Evolutionary conservation across 768 basidiomycete genomes (phyloP).

Genomic region (Lentinula sp.): DNA sequence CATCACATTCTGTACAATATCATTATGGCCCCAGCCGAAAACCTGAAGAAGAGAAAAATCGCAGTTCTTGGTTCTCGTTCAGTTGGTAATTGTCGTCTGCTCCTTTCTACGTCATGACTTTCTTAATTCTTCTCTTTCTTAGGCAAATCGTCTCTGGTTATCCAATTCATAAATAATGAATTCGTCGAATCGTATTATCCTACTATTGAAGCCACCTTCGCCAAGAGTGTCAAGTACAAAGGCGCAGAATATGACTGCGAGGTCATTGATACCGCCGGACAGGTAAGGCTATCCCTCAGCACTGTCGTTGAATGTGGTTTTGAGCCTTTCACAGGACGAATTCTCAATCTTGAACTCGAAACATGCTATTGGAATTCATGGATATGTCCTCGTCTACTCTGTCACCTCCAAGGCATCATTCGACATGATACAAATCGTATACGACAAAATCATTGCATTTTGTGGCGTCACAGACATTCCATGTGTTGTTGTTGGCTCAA

Average conservation of each 20-base stretch:
- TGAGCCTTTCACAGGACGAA: slow-evolving; percentile 65
- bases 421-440: slow-evolving; percentile 90
- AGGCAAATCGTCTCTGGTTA: slow-evolving; percentile 93
- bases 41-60: slow-evolving; percentile 80
- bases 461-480: slow-evolving; percentile 81
- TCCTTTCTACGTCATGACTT: slow-evolving; percentile 8
- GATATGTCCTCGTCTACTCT: slow-evolving; percentile 94
- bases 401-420: slow-evolving; percentile 87
- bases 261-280: slow-evolving; percentile 97
- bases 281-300: slow-evolving; percentile 44
- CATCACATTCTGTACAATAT: neutral
- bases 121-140: slow-evolving; percentile 5
- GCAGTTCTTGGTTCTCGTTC: slow-evolving; percentile 83
- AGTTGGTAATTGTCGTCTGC: slow-evolving; percentile 58
- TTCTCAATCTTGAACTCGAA: slow-evolving; percentile 91
- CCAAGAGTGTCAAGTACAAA: slow-evolving; percentile 81
- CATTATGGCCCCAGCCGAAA: slow-evolving; percentile 8
- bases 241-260: slow-evolving; percentile 93
- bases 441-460: slow-evolving; percentile 90
- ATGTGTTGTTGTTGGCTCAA: slow-evolving; percentile 92
- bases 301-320: neutral
- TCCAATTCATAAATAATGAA: slow-evolving; percentile 89
- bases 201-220: slow-evolving; percentile 86
- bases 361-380: slow-evolving; percentile 95
- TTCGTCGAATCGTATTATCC: slow-evolving; percentile 94